Evolutionary conservation across 2,329 filamentous ascomycete species (phyloP).

Genomic region (Lomentospora prolificans): DNA sequence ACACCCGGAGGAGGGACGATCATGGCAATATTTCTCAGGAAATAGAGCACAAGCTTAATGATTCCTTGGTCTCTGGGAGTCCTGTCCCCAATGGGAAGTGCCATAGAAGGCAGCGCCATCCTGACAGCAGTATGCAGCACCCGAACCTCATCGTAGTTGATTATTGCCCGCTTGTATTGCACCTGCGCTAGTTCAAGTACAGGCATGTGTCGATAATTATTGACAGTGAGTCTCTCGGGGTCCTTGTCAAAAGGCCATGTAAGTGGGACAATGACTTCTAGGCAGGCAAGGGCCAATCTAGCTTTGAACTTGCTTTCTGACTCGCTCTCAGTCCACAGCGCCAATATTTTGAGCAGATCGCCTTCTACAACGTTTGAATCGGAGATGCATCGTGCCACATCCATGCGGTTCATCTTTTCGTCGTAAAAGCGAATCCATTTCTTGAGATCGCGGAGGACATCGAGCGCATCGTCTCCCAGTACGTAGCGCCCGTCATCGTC

Average conservation of each 20-base stretch:
- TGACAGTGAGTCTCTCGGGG: conserved; percentile 72
- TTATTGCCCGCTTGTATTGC: conserved; percentile 77
- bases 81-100: conserved; percentile 64
- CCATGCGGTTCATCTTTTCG: conserved; percentile 85
- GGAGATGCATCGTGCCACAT: conserved; percentile 85
- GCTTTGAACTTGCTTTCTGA: conserved; percentile 66
- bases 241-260: conserved; percentile 89
- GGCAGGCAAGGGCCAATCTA: conserved; percentile 71
- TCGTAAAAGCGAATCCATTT: conserved; percentile 94
- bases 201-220: conserved; percentile 85
- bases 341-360: conserved; percentile 82
- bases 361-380: conserved; percentile 87
- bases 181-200: conserved; percentile 83
- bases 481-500: conserved; percentile 76
- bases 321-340: conserved; percentile 65
- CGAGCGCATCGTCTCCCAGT: conserved; percentile 85
- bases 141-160: conserved; percentile 69
- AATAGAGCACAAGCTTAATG: conserved; percentile 81
- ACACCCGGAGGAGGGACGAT: conserved; percentile 66
- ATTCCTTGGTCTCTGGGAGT: conserved; percentile 77
- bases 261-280: conserved; percentile 83
- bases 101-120: conserved; percentile 78
- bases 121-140: conserved; percentile 76
- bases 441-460: conserved; percentile 85
- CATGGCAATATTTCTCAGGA: conserved; percentile 80